Evolutionary conservation across 1,139 yeast genomes (phyloP).

Genomic region (Lodderomyces pseudojiufengensis): DNA sequence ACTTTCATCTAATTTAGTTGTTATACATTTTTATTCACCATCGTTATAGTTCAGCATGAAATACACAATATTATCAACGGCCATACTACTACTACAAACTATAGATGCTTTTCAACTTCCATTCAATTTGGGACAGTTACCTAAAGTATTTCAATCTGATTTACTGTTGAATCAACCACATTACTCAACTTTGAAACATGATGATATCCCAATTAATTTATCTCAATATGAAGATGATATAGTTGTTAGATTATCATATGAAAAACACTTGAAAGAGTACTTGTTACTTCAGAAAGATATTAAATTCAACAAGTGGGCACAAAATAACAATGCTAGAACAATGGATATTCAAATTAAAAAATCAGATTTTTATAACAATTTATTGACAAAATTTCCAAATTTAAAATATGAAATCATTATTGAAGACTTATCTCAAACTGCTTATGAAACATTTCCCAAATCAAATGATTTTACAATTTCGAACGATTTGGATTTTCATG

Average conservation of each 20-base stretch:
- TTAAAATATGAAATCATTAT: constrained; percentile 39
- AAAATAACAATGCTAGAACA: constrained; percentile 19
- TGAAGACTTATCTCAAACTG: constrained; percentile 52
- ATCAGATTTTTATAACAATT: constrained; percentile 19
- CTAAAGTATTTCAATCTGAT: neutral
- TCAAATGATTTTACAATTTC: constrained; percentile 16
- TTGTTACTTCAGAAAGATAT: constrained; percentile 10
- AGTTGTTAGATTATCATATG: constrained; percentile 44
- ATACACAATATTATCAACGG: neutral
- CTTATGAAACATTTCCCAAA: constrained; percentile 53
- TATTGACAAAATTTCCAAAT: constrained; percentile 20
- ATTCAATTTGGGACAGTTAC: constrained; percentile 6
- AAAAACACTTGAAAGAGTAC: constrained; percentile 19
- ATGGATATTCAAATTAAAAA: constrained; percentile 35
- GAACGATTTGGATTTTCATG: constrained; percentile 17
- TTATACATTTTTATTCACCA: too few relatives aligned
- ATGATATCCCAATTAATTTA: constrained; percentile 45
- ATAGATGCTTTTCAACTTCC: constrained; percentile 11
- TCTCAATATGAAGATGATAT: constrained; percentile 46
- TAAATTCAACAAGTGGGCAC: constrained; percentile 31
- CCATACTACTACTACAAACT: constrained; percentile 2
- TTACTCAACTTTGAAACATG: constrained; percentile 14
- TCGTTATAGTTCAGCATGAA: too few relatives aligned
- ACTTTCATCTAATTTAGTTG: too few relatives aligned
- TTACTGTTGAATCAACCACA: constrained; percentile 12